These are phyloP conservation scores for Xylariaceae sp. DNA, from an alignment of 2,329 filamentous ascomycete species.

Conservation along the genomic window DNA sequence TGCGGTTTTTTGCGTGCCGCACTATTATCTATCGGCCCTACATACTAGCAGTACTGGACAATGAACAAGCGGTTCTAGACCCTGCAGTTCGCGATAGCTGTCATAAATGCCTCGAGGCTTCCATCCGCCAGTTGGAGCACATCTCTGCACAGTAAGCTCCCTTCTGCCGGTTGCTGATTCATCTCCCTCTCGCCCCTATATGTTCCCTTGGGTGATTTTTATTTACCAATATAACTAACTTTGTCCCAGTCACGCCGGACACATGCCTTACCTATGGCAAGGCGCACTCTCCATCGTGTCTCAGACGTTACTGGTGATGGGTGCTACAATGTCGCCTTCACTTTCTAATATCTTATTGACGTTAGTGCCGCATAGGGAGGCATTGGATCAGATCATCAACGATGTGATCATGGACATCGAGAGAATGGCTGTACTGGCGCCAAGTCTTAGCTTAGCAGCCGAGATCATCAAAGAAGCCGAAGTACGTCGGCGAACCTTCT, in stretches of 20 bases:
- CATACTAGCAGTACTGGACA: constrained; percentile 73
- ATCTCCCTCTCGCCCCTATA: constrained; percentile 10
- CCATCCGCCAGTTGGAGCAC: constrained; percentile 74
- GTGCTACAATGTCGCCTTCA: constrained; percentile 73
- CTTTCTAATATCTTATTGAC: constrained; percentile 61
- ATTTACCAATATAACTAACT: constrained; percentile 33
- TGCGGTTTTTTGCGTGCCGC: constrained; percentile 79
- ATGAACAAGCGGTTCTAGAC: constrained; percentile 69
- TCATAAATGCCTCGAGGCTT: constrained; percentile 76
- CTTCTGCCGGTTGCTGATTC: constrained; percentile 10
- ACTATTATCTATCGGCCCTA: constrained; percentile 86
- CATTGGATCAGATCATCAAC: constrained; percentile 72
- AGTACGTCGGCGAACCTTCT: constrained; percentile 62
- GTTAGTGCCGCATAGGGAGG: constrained; percentile 52
- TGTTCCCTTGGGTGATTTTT: constrained; percentile 22
- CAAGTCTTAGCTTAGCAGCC: constrained; percentile 69
- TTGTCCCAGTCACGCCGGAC: constrained; percentile 64
- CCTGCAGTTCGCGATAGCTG: constrained; percentile 72
- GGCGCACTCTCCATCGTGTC: constrained; percentile 79
- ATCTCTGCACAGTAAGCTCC: constrained; percentile 67
- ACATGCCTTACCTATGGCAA: constrained; percentile 84
- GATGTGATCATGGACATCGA: constrained; percentile 74
- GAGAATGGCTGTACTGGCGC: constrained; percentile 69
- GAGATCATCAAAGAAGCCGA: constrained; percentile 80
- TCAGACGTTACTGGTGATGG: constrained; percentile 79